These are phyloP conservation scores for Fusarium sp. DNA, from an alignment of 2,329 filamentous ascomycete genomes.

Conservation along the genomic window DNA sequence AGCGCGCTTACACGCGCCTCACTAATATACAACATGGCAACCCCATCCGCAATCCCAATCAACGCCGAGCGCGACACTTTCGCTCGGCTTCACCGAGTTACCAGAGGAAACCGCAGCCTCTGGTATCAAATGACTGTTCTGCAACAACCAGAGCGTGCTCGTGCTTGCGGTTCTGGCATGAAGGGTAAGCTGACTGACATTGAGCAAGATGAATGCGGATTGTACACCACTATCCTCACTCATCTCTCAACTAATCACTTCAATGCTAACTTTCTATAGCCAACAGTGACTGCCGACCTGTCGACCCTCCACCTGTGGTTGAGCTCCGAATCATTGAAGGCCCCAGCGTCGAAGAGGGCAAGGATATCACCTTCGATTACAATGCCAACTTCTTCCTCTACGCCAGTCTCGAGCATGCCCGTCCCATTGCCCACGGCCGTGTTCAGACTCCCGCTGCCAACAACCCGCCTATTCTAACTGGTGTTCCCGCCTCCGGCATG, in stretches of 20 bases:
- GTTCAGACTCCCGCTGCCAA: slow-evolving; percentile 76
- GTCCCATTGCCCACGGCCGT: slow-evolving; percentile 85
- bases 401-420: slow-evolving; percentile 89
- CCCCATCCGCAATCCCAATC: slow-evolving; percentile 50
- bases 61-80: slow-evolving; percentile 54
- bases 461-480: slow-evolving; percentile 88
- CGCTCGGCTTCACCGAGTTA: slow-evolving; percentile 67
- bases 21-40: slow-evolving; percentile 52
- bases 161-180: slow-evolving; percentile 94
- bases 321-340: slow-evolving; percentile 90
- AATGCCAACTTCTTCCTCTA: slow-evolving; percentile 99
- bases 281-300: slow-evolving; percentile 83
- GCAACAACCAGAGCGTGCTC: slow-evolving; percentile 93
- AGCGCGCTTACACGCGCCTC: slow-evolving; percentile 19
- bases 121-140: slow-evolving; percentile 89
- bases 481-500: slow-evolving; percentile 95
- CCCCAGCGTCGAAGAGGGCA: slow-evolving; percentile 69
- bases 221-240: neutral
- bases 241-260: neutral
- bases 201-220: neutral
- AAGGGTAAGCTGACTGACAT: slow-evolving; percentile 77
- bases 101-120: slow-evolving; percentile 81
- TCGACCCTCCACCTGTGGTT: slow-evolving; percentile 95
- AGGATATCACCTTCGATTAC: slow-evolving; percentile 89
- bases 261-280: slow-evolving; percentile 49